Conservation (phyloP, 768 basidiomycete species). For the Porpolomopsis calyptriformis region DNA sequence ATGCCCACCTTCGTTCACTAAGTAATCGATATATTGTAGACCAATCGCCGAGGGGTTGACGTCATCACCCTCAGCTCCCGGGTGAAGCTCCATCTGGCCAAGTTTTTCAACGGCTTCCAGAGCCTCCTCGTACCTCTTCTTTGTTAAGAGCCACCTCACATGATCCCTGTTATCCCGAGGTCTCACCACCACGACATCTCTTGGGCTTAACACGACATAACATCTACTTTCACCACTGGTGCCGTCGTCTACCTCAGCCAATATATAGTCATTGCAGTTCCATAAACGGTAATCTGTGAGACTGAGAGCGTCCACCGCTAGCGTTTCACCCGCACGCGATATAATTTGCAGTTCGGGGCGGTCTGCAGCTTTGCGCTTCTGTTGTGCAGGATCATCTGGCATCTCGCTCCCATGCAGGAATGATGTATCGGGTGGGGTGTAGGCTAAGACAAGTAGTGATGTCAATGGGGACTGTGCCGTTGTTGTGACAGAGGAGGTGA, state of each 20-base stretch:
- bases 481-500: constrained; percentile 8
- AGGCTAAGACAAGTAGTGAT: constrained; percentile 81
- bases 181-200: constrained; percentile 78
- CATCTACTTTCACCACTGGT: constrained; percentile 33
- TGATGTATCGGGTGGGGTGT: constrained; percentile 68
- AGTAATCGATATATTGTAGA: constrained; percentile 73
- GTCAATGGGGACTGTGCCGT: constrained; percentile 30
- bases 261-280: constrained; percentile 85
- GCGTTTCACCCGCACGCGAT: constrained; percentile 78
- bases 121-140: constrained; percentile 81
- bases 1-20: constrained; percentile 65
- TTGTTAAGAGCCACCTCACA: constrained; percentile 85
- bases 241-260: constrained; percentile 41
- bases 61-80: constrained; percentile 20
- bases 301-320: constrained; percentile 72
- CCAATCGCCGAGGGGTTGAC: constrained; percentile 66
- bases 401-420: constrained; percentile 47
- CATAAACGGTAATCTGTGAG: constrained; percentile 72
- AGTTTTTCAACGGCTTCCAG: constrained; percentile 68
- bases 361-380: constrained; percentile 75
- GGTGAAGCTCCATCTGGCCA: constrained; percentile 25
- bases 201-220: constrained; percentile 80
- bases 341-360: constrained; percentile 94
- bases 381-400: constrained; percentile 59
- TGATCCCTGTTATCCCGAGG: constrained; percentile 85